These are phyloP conservation scores for Sicyos edulis DNA, from an alignment of 306 rosid genomes.

Conservation along the genomic window DNA sequence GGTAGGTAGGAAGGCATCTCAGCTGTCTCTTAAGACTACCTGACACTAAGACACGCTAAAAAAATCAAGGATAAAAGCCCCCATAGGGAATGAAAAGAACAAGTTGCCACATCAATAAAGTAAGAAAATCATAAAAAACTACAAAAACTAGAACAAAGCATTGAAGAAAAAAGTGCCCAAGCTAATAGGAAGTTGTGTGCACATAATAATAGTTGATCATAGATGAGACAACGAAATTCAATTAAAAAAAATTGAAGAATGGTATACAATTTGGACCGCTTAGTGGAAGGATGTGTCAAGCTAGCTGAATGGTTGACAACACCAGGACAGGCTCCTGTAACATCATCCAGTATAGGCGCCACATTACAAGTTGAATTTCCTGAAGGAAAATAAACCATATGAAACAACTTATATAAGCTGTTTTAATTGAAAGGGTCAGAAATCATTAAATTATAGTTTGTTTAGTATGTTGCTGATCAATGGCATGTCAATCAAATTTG, in stretches of 20 bases:
- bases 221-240: constrained; percentile 22
- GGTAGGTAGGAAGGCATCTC: neutral
- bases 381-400: constrained; percentile 23
- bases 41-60: neutral
- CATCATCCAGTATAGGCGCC: constrained; percentile 47
- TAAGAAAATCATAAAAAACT: neutral
- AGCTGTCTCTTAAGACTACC: neutral
- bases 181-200: neutral
- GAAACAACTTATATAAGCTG: neutral
- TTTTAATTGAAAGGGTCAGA: constrained; percentile 15
- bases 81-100: neutral
- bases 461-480: constrained; percentile 1
- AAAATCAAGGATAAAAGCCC: neutral
- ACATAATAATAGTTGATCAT: neutral
- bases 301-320: constrained; percentile 43
- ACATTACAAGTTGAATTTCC: constrained; percentile 37
- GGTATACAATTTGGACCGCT: constrained; percentile 78
- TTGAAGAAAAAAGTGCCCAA: neutral
- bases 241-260: constrained; percentile 26
- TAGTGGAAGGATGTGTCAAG: constrained; percentile 57
- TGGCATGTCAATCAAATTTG: neutral
- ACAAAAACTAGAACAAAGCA: neutral
- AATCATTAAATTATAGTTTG: neutral
- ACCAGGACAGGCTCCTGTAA: constrained; percentile 45
- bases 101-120: neutral